Evolutionary conservation across 2,329 filamentous ascomycete genomes (phyloP).

Genomic region (Hymenoscyphus occultus): DNA sequence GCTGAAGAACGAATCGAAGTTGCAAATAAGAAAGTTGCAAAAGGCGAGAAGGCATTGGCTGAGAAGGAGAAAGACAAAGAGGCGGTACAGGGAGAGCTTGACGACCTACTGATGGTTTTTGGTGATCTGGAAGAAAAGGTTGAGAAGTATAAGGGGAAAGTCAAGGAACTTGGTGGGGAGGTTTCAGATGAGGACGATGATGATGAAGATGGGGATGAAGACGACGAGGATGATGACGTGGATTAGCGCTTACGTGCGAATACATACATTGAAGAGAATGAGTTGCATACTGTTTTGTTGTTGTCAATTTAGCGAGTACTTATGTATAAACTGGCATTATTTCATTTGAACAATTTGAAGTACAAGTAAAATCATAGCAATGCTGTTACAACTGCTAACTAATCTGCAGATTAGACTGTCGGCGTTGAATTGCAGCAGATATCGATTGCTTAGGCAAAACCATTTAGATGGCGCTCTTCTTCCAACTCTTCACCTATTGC

Average conservation of each 20-base stretch:
- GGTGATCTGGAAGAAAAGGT: constrained; percentile 77
- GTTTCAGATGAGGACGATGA: constrained; percentile 77
- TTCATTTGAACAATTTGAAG: neutral
- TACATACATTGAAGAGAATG: neutral
- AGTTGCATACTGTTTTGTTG: neutral
- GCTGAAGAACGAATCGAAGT: constrained; percentile 28
- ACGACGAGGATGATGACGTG: neutral
- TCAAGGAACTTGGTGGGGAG: constrained; percentile 61
- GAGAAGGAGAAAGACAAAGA: constrained; percentile 62
- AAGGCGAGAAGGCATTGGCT: constrained; percentile 27
- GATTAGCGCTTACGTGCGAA: neutral
- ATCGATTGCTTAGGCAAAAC: too few species aligned
- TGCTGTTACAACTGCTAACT: too few species aligned
- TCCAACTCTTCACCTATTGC: too few species aligned
- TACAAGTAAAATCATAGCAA: too few species aligned
- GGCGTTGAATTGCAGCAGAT: too few species aligned
- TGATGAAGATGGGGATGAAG: constrained; percentile 43
- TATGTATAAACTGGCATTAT: neutral
- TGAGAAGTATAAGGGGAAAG: constrained; percentile 60
- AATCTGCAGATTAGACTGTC: too few species aligned
- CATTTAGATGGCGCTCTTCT: too few species aligned
- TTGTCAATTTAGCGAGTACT: constrained; percentile 1
- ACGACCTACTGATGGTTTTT: constrained; percentile 79
- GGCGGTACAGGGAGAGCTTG: constrained; percentile 67
- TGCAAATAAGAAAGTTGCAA: constrained; percentile 38